Percentiles rank a stretch among this genome's conserved stretches.
These are phyloP conservation scores for Wallacemonas sp. DNA, from an alignment of 208 protist genomes.

Conservation along the genomic window DNA sequence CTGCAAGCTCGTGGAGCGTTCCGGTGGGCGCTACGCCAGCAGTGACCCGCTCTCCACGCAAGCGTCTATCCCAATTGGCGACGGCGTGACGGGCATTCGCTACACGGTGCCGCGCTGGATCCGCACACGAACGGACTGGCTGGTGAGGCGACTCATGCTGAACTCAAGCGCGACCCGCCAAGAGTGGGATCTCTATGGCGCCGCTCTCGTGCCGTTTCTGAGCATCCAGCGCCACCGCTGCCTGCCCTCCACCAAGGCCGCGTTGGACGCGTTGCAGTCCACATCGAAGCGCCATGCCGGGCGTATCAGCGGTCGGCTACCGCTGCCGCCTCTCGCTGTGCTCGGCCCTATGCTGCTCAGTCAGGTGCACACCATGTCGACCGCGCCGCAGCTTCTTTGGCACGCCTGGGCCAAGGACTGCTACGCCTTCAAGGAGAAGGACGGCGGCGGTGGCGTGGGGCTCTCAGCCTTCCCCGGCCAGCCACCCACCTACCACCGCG, in stretches of 20 bases:
- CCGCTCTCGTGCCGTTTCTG: conserved; percentile 25
- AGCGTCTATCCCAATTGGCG: neutral
- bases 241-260: conserved; percentile 1
- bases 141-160: conserved; percentile 28
- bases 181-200: conserved; percentile 26
- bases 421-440: conserved; percentile 10
- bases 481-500: neutral
- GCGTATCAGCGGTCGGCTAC: neutral
- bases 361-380: conserved; percentile 22
- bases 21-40: neutral
- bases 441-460: neutral
- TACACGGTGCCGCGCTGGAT: conserved; percentile 36
- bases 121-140: conserved; percentile 22
- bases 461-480: neutral
- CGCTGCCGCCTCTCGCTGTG: conserved; percentile 11
- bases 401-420: conserved; percentile 18
- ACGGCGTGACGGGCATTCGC: neutral
- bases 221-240: conserved; percentile 17
- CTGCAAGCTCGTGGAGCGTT: neutral
- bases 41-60: neutral
- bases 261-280: neutral
- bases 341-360: conserved; percentile 9
- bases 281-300: neutral
- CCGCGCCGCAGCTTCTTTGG: conserved; percentile 19
- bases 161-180: conserved; percentile 13